Evolutionary conservation across 148 eudicot genomes (phyloP).

Genomic region (Dysphania ambrosioides): DNA sequence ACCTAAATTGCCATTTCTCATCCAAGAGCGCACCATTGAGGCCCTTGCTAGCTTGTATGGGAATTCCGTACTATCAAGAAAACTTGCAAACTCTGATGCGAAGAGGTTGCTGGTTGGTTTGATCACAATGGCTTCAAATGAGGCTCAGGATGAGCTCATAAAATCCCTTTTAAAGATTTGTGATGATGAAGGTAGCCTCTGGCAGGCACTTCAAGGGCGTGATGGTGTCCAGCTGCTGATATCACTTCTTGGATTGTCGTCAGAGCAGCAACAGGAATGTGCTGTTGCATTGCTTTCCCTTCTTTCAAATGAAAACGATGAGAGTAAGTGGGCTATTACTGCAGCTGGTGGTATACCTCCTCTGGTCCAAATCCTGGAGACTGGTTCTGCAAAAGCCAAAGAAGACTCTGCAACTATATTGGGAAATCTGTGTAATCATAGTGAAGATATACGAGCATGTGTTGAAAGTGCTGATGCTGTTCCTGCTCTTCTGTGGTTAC

Average conservation of each 20-base stretch:
- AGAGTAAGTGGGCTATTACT: slow-evolving; percentile 98
- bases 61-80: slow-evolving; percentile 63
- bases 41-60: slow-evolving; percentile 98
- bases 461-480: slow-evolving; percentile 99
- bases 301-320: slow-evolving; percentile 88
- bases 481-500: slow-evolving; percentile 93
- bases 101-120: slow-evolving; percentile 91
- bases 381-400: slow-evolving; percentile 93
- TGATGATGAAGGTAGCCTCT: slow-evolving; percentile 72
- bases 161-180: slow-evolving; percentile 79
- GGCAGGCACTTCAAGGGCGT: slow-evolving; percentile 96
- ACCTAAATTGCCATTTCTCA: slow-evolving; percentile 66
- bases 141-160: slow-evolving; percentile 87
- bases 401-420: slow-evolving; percentile 96
- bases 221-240: slow-evolving; percentile 96
- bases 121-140: slow-evolving; percentile 91
- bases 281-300: slow-evolving; percentile 95
- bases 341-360: slow-evolving; percentile 99
- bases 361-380: slow-evolving; percentile 96
- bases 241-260: slow-evolving; percentile 96
- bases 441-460: slow-evolving; percentile 98
- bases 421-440: slow-evolving; percentile 96
- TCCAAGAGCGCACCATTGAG: slow-evolving; percentile 94
- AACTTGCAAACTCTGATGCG: slow-evolving; percentile 87
- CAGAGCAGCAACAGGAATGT: slow-evolving; percentile 99